Conservation (phyloP, 31 red algal species). For the Asparagopsis taxiformis region DNA sequence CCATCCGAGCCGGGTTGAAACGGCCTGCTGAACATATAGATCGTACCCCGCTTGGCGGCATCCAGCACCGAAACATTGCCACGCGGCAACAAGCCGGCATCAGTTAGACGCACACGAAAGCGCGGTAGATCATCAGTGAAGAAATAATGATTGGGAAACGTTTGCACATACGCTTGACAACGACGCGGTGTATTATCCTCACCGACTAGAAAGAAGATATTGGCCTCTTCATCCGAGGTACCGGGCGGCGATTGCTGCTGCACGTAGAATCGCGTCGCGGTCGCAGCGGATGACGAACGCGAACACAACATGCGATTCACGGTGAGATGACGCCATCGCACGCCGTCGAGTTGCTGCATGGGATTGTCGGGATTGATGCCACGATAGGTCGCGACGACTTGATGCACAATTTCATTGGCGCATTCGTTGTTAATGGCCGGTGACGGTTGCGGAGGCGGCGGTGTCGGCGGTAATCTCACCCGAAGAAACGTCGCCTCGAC, state of each 20-base stretch:
- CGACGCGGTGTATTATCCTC: slow-evolving; percentile 18
- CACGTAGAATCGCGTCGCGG: neutral
- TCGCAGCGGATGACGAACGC: neutral
- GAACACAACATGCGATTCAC: slow-evolving; percentile 10
- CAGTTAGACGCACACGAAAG: slow-evolving; percentile 1
- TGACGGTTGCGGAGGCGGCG: too few relatives aligned
- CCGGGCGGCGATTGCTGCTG: neutral
- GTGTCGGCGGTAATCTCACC: too few relatives aligned
- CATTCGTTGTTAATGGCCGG: too few relatives aligned
- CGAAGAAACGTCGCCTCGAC: too few relatives aligned
- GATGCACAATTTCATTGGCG: neutral
- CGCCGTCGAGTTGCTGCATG: neutral
- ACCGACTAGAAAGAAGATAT: slow-evolving; percentile 8
- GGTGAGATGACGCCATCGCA: slow-evolving; percentile 5
- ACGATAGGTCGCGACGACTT: slow-evolving; percentile 2
- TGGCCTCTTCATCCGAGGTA: slow-evolving; percentile 5
- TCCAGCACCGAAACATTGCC: neutral
- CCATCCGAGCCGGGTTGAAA: neutral
- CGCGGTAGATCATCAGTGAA: slow-evolving; percentile 22
- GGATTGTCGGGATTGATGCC: slow-evolving; percentile 12
- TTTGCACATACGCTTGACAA: slow-evolving; percentile 1
- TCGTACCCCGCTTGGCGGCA: neutral
- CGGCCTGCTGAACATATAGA: slow-evolving; percentile 17
- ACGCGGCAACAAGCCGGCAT: slow-evolving; percentile 5
- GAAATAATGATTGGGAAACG: slow-evolving; percentile 11